Base-by-base conservation (phyloP, 495 filamentous ascomycete genomes). In the Penicillium taxi region DNA sequence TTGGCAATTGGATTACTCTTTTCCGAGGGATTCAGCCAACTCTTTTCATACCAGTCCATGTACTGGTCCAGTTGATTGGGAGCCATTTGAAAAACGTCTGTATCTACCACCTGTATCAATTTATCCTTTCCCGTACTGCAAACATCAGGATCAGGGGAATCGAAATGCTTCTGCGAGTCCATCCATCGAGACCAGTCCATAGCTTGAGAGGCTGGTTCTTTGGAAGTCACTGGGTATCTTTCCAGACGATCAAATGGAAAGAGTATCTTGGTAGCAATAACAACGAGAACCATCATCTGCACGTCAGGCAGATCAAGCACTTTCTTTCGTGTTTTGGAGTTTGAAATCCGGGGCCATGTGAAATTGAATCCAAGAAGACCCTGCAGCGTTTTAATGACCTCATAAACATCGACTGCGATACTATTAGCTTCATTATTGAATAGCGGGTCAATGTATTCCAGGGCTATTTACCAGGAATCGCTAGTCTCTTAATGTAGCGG, bases 1-100 rank as follows among this genome's bases (percentile, higher is more conserved):
- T 66, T 53, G 14, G 70, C 67, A 14, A 79, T 44, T 15, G 58
- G 60, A 31, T 63, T 57, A 9, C 57, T 37, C n/a, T 27, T 46
- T 46, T 25, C 36, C 11, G 22, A 35, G 1, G 29, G 47, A 33
- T 75, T 69, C 30, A 82, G 51, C 74, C 80, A 93, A 19, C 67
- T 86, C 45, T 74, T 72, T 53, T 90, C 81, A 50, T 85, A 94
- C 84, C 85, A 96, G 55, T 89, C 78, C 69, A 98, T 67, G 41
- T 94, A 94, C 32, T 82, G 73, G 44, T 91, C 81, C 35, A 96
- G 54, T 41, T 93, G 75, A 7, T 65, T 52, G 12, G 70, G 67
- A 1, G 62, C 70, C 81, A 96, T 81, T 2, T 56, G 51, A 41
- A 88, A 74, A 2, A 86, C 68, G 33, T 93, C 82, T 1, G 66